Evolutionary conservation across 495 filamentous ascomycete genomes (phyloP).

Genomic region (Hypoxylon perforatum): DNA sequence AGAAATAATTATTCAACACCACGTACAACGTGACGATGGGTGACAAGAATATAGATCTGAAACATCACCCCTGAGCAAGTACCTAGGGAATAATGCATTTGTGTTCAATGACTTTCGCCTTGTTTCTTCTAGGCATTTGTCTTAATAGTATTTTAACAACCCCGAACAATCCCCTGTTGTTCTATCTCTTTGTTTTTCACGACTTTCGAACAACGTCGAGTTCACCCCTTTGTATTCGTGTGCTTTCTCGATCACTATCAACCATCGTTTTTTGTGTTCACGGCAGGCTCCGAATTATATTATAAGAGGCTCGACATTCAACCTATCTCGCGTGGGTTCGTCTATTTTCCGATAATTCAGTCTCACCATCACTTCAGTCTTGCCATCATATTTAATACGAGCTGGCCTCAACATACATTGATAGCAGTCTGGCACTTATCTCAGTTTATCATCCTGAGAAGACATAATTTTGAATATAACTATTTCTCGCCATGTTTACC

Average conservation of each 20-base stretch:
- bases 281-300: not conserved
- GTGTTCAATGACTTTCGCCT: too few relatives aligned
- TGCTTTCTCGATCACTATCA: constrained; percentile 22
- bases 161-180: not conserved
- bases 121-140: too few relatives aligned
- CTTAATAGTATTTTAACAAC: too few relatives aligned
- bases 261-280: not conserved
- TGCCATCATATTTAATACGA: constrained; percentile 7
- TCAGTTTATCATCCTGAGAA: not conserved
- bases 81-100: too few relatives aligned
- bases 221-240: constrained; percentile 2
- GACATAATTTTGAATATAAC: not conserved
- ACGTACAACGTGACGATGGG: too few relatives aligned
- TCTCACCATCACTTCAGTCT: too few relatives aligned
- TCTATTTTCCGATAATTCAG: not conserved
- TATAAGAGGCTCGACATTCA: not conserved
- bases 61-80: too few relatives aligned
- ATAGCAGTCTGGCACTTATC: constrained; percentile 22
- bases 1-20: too few relatives aligned
- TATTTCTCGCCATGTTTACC: constrained; percentile 5
- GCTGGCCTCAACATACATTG: constrained; percentile 19
- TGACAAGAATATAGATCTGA: too few relatives aligned
- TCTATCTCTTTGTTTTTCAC: not conserved
- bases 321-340: not conserved
- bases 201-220: not conserved